Base-by-base conservation (phyloP, 345 rosid species). In the Aegle marmelos region DNA sequence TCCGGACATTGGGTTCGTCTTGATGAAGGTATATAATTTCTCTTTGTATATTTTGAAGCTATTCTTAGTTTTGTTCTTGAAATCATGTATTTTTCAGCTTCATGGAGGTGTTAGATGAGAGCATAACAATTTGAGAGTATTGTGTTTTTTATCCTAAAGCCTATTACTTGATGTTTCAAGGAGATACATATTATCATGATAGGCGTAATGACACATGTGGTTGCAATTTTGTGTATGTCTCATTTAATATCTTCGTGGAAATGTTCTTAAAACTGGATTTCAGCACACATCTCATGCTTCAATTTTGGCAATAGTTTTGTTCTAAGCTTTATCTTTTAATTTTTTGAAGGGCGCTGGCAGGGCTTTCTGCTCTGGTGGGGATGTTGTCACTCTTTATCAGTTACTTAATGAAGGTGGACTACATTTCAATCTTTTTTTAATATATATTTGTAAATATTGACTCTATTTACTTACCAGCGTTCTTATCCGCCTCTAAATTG, bases 291-390 rank as follows among this genome's bases (percentile, higher is more conserved):
- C 74, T 83, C 7, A 3, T 74, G 75, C 28, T 59, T 75, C 73
- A 61, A 74, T 37, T 76, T 75, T 54, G 72, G 68, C 60, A 24
- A 59, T 27, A 53, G 68, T 14, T 11, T 65, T 45, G 28, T 30
- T 82, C 72, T 89, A 79, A 91, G 75, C 81, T 80, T 75, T 79
- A 27, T 76, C 76, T 86, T 86, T 76, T 7, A 59, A 66, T 78
- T 83, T 59, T 76, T 57, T 91, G 84, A 88, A 95, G 99, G 99
- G 94, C 86, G 84, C 85, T 73, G 97, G 90, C 84, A 88, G 83
- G 87, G 95, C 91, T 57, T 95, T 93, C 81, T 93, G 95, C 87
- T 87, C 98, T 17, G 98, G 99, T 25, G 85, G 86, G 45, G 99
- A 95, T 87, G 93, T 87, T 4, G 79, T 90, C 66, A 73, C 90